These are phyloP conservation scores for Paragyromitra xinjiangensis DNA, from an alignment of 495 filamentous ascomycete genomes.

Conservation along the genomic window DNA sequence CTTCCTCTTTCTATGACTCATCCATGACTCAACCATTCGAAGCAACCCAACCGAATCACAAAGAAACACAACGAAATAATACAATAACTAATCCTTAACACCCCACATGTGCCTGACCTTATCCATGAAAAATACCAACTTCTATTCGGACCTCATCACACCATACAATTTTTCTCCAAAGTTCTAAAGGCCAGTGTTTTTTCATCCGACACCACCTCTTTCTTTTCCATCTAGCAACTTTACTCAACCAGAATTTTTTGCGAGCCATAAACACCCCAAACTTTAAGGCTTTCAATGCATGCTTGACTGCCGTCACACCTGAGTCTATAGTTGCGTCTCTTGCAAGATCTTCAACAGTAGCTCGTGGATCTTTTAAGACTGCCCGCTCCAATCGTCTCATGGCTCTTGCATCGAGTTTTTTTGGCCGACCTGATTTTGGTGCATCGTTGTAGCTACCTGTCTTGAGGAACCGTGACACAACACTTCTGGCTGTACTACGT, in stretches of 20 bases:
- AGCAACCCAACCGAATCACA: too few relatives aligned
- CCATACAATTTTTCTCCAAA: conserved; percentile 5
- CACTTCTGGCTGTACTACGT: conserved; percentile 1
- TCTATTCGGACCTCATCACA: conserved; percentile 7
- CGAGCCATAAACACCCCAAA: background rate
- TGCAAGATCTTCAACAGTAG: background rate
- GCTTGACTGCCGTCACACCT: background rate
- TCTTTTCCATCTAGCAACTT: background rate
- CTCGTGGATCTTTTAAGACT: background rate
- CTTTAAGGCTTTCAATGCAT: background rate
- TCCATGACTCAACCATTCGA: too few relatives aligned
- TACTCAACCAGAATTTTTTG: background rate
- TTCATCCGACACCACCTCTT: background rate
- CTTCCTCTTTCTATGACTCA: too few relatives aligned
- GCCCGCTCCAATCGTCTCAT: background rate
- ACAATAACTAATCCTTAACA: too few relatives aligned
- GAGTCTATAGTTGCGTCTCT: background rate
- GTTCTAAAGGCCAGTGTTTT: background rate
- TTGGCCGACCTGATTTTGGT: conserved; percentile 1
- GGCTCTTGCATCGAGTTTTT: conserved; percentile 4
- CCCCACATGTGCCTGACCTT: too few relatives aligned
- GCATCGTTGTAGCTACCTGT: conserved; percentile 6
- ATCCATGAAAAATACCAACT: too few relatives aligned
- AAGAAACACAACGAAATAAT: too few relatives aligned
- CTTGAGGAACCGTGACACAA: background rate